A percentile compares a stretch with the other conserved stretches of the same genome.
These are phyloP conservation scores for Talaromyces piceae DNA, from an alignment of 2,329 filamentous ascomycete genomes.

Conservation along the genomic window DNA sequence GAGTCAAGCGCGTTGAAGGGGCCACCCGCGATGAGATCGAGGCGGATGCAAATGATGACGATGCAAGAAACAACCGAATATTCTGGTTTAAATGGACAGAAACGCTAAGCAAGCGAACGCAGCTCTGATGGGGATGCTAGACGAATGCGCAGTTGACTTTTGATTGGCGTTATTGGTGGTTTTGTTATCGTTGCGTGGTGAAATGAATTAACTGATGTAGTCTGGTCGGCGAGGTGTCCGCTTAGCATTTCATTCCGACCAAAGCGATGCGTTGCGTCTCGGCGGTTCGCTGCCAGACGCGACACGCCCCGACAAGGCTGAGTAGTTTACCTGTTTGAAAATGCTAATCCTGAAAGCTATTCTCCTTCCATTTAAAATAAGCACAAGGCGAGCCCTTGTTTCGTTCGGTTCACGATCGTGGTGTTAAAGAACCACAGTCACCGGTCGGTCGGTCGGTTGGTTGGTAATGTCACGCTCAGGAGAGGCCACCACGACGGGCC, in stretches of 20 bases:
- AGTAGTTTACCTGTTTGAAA: neutral
- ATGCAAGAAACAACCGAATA: neutral
- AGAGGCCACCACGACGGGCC: slow-evolving; percentile 5
- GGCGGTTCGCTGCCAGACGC: neutral
- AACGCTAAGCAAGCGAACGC: neutral
- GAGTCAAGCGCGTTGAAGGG: neutral
- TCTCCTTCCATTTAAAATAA: neutral
- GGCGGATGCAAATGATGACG: neutral
- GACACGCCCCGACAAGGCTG: neutral
- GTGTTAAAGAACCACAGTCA: neutral
- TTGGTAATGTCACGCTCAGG: neutral
- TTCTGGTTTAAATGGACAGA: neutral
- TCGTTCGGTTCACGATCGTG: neutral
- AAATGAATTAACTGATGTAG: neutral
- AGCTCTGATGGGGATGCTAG: neutral
- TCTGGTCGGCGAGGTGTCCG: neutral
- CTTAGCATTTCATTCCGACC: neutral
- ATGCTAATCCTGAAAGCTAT: neutral
- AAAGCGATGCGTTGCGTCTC: neutral
- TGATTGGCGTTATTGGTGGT: no score
- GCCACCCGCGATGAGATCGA: neutral
- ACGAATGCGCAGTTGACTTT: no score
- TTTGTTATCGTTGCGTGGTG: neutral
- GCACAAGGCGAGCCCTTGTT: neutral
- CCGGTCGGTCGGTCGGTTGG: neutral